Percentiles rank a stretch among this genome's conserved stretches.
phyloP scores from a whole-genome alignment of 179 eudicot genomes.

The Silene noctiflora region DNA sequence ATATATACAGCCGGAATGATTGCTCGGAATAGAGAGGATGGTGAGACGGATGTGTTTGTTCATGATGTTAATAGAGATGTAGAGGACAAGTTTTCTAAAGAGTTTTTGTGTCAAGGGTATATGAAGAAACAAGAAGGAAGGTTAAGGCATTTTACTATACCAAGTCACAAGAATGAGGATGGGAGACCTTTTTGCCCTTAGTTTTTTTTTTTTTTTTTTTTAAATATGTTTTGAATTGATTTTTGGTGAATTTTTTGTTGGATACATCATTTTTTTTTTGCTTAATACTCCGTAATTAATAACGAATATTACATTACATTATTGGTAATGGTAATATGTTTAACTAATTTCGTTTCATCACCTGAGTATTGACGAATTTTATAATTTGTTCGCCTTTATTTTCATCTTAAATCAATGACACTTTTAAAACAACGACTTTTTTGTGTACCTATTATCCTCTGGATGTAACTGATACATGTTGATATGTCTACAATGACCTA shows the following conservation, averaged over 20 bases:
- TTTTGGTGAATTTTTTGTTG: slow-evolving; percentile 6
- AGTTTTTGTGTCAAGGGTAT: slow-evolving; percentile 77
- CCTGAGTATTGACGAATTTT: too few species aligned
- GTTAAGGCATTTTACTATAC: slow-evolving; percentile 76
- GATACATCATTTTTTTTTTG: not conserved
- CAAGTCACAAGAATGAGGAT: slow-evolving; percentile 54
- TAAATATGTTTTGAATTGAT: not conserved
- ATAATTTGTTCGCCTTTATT: too few species aligned
- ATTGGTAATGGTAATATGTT: too few species aligned
- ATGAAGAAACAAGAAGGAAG: slow-evolving; percentile 79
- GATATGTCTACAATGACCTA: too few species aligned
- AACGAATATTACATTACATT: too few species aligned
- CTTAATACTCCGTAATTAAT: too few species aligned
- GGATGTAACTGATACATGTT: too few species aligned
- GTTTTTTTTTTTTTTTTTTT: too few species aligned
- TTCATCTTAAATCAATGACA: too few species aligned
- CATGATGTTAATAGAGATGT: slow-evolving; percentile 86
- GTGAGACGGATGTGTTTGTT: slow-evolving; percentile 81
- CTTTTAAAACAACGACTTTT: too few species aligned
- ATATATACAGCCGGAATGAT: slow-evolving; percentile 88
- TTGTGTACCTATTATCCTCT: too few species aligned
- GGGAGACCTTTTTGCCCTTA: slow-evolving; percentile 73
- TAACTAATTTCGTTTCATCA: too few species aligned
- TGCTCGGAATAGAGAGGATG: slow-evolving; percentile 64
- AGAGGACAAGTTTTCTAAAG: slow-evolving; percentile 75